Conservation (phyloP, 2,329 filamentous ascomycete genomes). For the Talaromyces albobiverticillius region DNA sequence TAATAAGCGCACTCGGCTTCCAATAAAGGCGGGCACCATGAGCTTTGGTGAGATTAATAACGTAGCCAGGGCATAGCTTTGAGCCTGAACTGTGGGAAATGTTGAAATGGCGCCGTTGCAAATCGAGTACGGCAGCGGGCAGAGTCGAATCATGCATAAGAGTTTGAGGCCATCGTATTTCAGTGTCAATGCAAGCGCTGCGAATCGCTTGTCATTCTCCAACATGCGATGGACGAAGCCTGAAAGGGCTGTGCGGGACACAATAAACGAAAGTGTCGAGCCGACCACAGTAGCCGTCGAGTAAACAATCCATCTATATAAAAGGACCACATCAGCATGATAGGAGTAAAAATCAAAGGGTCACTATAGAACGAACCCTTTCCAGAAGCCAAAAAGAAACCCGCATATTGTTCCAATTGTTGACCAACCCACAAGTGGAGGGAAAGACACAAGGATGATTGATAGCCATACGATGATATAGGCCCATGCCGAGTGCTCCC, state of each 20-base stretch:
- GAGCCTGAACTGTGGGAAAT: conserved; percentile 78
- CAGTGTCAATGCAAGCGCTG: conserved; percentile 81
- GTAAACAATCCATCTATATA: conserved; percentile 75
- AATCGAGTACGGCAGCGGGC: conserved; percentile 86
- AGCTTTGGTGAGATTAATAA: conserved; percentile 81
- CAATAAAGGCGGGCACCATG: conserved; percentile 89
- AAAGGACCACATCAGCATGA: conserved; percentile 20
- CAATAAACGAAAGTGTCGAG: conserved; percentile 74
- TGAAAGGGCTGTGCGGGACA: conserved; percentile 74
- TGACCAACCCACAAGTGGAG: conserved; percentile 83
- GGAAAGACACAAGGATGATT: conserved; percentile 76
- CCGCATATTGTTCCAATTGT: conserved; percentile 68
- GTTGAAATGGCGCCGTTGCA: conserved; percentile 94
- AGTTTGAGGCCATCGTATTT: conserved; percentile 88
- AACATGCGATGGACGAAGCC: conserved; percentile 77
- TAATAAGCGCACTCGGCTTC: conserved; percentile 74
- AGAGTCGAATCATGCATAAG: conserved; percentile 86
- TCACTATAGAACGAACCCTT: conserved; percentile 55
- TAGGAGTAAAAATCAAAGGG: background rate
- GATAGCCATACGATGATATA: conserved; percentile 72
- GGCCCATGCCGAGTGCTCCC: conserved; percentile 70
- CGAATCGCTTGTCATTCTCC: conserved; percentile 79
- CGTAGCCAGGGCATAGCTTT: conserved; percentile 76
- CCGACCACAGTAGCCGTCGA: conserved; percentile 75
- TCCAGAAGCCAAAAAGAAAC: conserved; percentile 69